Evolutionary conservation across 768 basidiomycete genomes (phyloP).

Genomic region (Tylopilus rubrobrunneus): DNA sequence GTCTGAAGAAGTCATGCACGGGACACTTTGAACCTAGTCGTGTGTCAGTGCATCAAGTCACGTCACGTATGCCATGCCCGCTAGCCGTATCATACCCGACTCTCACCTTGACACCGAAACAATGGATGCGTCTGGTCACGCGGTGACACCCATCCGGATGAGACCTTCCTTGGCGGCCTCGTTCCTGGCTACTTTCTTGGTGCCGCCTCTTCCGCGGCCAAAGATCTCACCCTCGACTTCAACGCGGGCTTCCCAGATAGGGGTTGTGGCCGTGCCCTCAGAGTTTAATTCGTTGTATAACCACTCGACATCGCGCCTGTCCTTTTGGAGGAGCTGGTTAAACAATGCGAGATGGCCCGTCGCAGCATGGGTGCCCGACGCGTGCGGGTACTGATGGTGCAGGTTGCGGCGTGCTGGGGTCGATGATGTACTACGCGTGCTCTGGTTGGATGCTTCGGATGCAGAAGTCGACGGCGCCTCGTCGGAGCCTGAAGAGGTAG

Average conservation of each 20-base stretch:
- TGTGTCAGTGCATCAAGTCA: background rate
- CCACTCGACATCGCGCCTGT: conserved; percentile 63
- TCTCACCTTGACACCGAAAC: conserved; percentile 25
- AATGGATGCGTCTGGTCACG: conserved; percentile 32
- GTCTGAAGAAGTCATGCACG: conserved; percentile 57
- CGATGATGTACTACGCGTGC: background rate
- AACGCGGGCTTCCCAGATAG: conserved; percentile 69
- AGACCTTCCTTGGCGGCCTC: conserved; percentile 79
- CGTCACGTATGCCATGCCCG: background rate
- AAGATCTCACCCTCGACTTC: conserved; percentile 56
- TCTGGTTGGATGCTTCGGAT: background rate
- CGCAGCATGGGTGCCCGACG: conserved; percentile 27
- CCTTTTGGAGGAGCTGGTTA: conserved; percentile 71
- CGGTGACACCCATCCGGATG: conserved; percentile 51
- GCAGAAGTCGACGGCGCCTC: background rate
- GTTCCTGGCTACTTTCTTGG: conserved; percentile 77
- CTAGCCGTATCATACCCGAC: background rate
- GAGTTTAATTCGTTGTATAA: conserved; percentile 48
- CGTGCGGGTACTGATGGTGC: conserved; percentile 7
- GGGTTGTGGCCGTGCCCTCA: conserved; percentile 58
- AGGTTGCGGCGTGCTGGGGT: conserved; percentile 9
- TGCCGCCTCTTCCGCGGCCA: conserved; percentile 64
- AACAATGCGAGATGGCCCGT: conserved; percentile 74
- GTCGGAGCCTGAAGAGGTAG: conserved; percentile 2
- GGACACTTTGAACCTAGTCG: conserved; percentile 13